Conservation (phyloP, 495 filamentous ascomycete genomes). For the Talaromyces liani region DNA sequence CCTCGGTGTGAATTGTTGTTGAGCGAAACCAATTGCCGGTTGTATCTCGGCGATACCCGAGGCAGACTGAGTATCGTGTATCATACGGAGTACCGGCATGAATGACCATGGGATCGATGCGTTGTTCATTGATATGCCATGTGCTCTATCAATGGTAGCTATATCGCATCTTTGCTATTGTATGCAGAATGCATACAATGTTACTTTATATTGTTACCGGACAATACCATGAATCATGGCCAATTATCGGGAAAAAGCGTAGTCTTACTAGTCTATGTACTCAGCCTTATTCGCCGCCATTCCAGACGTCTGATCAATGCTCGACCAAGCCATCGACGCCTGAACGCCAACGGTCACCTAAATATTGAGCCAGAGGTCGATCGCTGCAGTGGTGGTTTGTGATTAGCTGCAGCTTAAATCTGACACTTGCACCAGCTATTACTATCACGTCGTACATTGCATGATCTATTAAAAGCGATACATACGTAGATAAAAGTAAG, state of each 20-base stretch:
- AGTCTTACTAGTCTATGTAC: background rate
- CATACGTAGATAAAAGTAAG: background rate
- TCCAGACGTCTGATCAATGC: background rate
- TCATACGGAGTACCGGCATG: background rate
- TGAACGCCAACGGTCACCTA: background rate
- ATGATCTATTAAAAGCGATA: background rate
- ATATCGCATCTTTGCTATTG: background rate
- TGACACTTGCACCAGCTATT: background rate
- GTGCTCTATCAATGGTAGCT: background rate
- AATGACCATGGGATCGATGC: background rate
- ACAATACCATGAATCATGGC: background rate
- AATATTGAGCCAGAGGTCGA: background rate
- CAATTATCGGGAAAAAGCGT: background rate
- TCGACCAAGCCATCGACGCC: background rate
- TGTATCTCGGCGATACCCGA: background rate
- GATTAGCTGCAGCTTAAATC: background rate
- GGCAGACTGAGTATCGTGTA: background rate
- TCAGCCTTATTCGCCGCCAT: slow-evolving; percentile 1
- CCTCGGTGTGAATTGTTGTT: background rate
- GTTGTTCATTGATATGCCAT: slow-evolving; percentile 1
- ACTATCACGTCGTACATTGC: background rate
- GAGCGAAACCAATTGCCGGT: background rate
- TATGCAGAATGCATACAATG: background rate
- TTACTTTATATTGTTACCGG: background rate
- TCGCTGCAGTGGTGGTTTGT: background rate